These are phyloP conservation scores for Tolypocladium paradoxum DNA, from an alignment of 2,329 filamentous ascomycete genomes.

Conservation along the genomic window DNA sequence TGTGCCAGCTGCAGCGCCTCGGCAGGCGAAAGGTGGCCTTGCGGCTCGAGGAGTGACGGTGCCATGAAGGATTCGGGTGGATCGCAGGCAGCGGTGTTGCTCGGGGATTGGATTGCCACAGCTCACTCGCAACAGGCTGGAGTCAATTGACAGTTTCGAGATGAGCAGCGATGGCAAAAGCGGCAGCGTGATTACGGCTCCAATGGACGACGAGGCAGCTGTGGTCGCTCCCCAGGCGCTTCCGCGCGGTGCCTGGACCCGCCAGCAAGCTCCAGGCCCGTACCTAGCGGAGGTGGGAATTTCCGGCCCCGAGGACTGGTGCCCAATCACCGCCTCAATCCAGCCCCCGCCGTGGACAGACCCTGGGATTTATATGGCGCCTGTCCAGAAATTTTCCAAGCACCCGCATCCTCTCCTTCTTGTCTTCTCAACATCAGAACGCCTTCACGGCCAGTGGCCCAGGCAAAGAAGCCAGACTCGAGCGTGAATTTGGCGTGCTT, in stretches of 20 bases:
- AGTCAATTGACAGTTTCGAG: not conserved
- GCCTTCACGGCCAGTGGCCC: constrained; percentile 1
- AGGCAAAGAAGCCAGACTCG: not conserved
- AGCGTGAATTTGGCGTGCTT: not conserved
- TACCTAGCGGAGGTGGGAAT: not conserved
- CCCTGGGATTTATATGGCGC: not conserved
- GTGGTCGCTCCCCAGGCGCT: not conserved
- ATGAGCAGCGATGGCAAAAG: not conserved
- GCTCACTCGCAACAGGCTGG: not conserved
- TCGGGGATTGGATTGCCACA: not conserved
- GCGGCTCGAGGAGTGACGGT: constrained; percentile 44
- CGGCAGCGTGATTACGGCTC: not conserved
- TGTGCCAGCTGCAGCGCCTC: constrained; percentile 49
- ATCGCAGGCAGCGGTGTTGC: not conserved
- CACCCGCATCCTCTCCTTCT: not conserved
- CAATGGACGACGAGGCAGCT: not conserved
- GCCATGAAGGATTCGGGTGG: constrained; percentile 25
- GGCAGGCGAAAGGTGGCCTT: constrained; percentile 43
- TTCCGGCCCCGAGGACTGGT: not conserved
- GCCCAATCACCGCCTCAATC: not conserved
- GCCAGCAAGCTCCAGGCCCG: not conserved
- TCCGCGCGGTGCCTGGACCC: not conserved
- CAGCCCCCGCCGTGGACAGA: not conserved
- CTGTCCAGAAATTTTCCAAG: not conserved
- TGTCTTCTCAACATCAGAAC: not conserved